These are phyloP conservation scores for Miscanthus sacchariflorus DNA, from an alignment of 202 grass and related monocot genomes.

Conservation along the genomic window DNA sequence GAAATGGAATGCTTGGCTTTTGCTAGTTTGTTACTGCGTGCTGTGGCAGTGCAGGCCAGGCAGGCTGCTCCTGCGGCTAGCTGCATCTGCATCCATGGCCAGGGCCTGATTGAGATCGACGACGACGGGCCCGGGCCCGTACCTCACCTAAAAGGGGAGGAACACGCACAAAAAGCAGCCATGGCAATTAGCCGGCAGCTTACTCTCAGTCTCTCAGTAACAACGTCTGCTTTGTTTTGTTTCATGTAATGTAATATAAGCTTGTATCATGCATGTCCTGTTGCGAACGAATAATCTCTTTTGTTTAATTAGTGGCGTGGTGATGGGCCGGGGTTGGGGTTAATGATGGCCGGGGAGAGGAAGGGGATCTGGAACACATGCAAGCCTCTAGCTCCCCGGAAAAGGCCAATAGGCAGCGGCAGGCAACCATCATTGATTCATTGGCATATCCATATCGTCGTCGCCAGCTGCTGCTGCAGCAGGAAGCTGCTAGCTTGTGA, in stretches of 20 bases:
- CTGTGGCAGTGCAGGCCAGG: slow-evolving; percentile 23
- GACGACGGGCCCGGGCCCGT: not conserved
- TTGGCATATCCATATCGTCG: slow-evolving; percentile 39
- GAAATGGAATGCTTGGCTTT: slow-evolving; percentile 57
- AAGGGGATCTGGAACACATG: slow-evolving; percentile 63
- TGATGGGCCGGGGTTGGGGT: slow-evolving; percentile 26
- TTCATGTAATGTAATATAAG: not conserved
- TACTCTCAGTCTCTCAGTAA: not conserved
- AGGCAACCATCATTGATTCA: slow-evolving; percentile 37
- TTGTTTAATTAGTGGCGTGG: slow-evolving; percentile 34
- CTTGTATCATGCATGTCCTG: slow-evolving; percentile 3
- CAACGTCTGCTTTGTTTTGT: slow-evolving; percentile 15
- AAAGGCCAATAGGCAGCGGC: slow-evolving; percentile 41
- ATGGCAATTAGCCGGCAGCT: slow-evolving; percentile 17
- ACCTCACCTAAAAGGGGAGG: slow-evolving; percentile 41
- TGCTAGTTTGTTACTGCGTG: slow-evolving; percentile 12
- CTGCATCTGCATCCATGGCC: not conserved
- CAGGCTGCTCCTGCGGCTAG: not conserved
- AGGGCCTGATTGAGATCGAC: not conserved
- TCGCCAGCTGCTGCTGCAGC: not conserved
- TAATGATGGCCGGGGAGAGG: slow-evolving; percentile 48
- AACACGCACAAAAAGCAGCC: slow-evolving; percentile 39
- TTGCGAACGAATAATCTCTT: slow-evolving; percentile 6
- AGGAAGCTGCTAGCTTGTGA: not conserved
- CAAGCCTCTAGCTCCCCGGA: slow-evolving; percentile 34